These are phyloP conservation scores for Xylaria venustula DNA, from an alignment of 495 filamentous ascomycete species.

Conservation along the genomic window DNA sequence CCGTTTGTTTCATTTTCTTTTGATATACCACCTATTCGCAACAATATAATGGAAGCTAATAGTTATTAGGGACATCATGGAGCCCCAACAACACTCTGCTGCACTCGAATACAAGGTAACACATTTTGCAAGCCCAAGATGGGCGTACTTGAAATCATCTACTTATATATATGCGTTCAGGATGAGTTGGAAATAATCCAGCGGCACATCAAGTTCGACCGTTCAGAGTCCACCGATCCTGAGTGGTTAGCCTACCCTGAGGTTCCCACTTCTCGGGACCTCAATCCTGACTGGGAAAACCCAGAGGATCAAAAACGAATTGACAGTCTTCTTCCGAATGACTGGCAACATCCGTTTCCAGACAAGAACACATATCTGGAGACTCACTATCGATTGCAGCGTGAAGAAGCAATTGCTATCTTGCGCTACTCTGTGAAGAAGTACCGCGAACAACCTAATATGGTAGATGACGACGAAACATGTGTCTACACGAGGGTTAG, in stretches of 20 bases:
- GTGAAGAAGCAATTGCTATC: constrained; percentile 61
- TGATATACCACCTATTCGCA: too few species aligned
- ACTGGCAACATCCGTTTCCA: constrained; percentile 35
- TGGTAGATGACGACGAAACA: constrained; percentile 55
- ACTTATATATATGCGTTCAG: neutral
- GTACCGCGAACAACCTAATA: constrained; percentile 40
- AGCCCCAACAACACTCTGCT: too few species aligned
- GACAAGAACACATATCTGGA: constrained; percentile 56
- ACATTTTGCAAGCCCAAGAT: too few species aligned
- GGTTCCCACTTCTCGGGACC: constrained; percentile 40
- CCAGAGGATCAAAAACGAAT: constrained; percentile 32
- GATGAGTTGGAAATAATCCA: neutral
- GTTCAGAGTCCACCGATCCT: constrained; percentile 10
- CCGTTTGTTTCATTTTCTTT: too few species aligned
- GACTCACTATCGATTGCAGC: constrained; percentile 64
- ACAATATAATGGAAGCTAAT: too few species aligned
- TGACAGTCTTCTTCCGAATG: constrained; percentile 36
- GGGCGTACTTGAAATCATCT: too few species aligned
- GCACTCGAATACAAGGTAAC: too few species aligned
- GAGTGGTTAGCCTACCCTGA: constrained; percentile 47
- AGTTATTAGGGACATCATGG: too few species aligned
- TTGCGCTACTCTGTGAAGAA: constrained; percentile 58
- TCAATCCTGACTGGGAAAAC: constrained; percentile 32
- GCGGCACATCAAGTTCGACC: neutral
- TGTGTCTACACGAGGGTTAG: constrained; percentile 74